These are phyloP conservation scores for Pyricularia pennisetigena DNA, from an alignment of 2,329 filamentous ascomycete species.

Conservation along the genomic window DNA sequence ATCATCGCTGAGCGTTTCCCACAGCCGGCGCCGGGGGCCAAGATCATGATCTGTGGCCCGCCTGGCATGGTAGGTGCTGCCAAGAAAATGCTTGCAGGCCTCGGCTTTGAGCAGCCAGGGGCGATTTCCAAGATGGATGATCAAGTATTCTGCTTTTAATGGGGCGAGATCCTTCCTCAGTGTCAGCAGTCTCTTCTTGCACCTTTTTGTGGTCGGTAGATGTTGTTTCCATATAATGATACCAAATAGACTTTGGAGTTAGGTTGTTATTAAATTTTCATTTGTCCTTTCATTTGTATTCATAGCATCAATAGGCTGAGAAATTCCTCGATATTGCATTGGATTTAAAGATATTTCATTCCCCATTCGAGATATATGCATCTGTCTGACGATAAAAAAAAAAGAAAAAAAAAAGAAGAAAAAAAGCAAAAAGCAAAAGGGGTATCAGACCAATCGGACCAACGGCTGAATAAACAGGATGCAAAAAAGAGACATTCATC, in stretches of 20 bases:
- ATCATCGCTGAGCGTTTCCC: constrained; percentile 41
- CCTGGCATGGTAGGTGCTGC: constrained; percentile 48
- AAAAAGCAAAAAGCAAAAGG: background rate
- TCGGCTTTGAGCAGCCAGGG: constrained; percentile 42
- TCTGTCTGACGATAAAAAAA: background rate
- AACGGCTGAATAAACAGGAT: background rate
- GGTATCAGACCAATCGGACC: background rate
- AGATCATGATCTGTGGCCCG: constrained; percentile 50
- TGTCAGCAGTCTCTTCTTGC: background rate
- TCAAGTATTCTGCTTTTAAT: constrained; percentile 43
- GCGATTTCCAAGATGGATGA: constrained; percentile 41
- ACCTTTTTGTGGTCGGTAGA: background rate
- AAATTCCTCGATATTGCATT: background rate
- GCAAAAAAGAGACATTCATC: background rate
- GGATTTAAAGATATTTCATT: background rate
- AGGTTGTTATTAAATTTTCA: background rate
- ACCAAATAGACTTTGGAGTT: background rate
- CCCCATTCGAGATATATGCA: background rate
- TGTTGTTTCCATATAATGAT: background rate
- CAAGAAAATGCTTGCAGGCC: constrained; percentile 35
- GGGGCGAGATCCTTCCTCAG: background rate
- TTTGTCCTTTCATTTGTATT: background rate
- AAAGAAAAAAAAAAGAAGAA: background rate
- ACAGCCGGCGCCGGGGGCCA: constrained; percentile 30
- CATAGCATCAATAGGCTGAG: background rate